Conservation (phyloP, 2,329 filamentous ascomycete species). For the Alternaria consortialis region DNA sequence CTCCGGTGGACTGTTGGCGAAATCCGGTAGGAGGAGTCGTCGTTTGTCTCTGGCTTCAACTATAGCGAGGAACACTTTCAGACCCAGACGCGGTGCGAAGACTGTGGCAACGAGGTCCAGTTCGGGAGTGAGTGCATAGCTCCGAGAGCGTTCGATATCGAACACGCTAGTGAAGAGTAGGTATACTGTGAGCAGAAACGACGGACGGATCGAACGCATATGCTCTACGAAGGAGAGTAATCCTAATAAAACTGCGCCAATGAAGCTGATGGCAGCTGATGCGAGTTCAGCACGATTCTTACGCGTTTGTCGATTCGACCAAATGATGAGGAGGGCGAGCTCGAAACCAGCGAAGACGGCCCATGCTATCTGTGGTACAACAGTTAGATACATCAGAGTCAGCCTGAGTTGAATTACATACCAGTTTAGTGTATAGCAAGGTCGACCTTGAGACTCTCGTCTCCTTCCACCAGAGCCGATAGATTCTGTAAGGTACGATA, state of each 20-base stretch:
- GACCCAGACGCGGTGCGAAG: slow-evolving; percentile 53
- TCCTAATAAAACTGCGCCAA: slow-evolving; percentile 42
- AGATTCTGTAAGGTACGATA: slow-evolving; percentile 39
- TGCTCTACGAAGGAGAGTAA: slow-evolving; percentile 60
- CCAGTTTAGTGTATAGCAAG: slow-evolving; percentile 38
- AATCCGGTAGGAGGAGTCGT: slow-evolving; percentile 51
- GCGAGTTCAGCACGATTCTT: slow-evolving; percentile 35
- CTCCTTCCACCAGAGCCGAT: slow-evolving; percentile 36
- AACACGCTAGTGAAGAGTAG: slow-evolving; percentile 58
- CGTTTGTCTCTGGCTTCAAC: slow-evolving; percentile 59
- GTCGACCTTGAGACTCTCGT: slow-evolving; percentile 36
- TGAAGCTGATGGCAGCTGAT: slow-evolving; percentile 39
- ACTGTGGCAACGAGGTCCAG: slow-evolving; percentile 54
- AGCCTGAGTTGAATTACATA: slow-evolving; percentile 20
- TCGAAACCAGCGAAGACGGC: slow-evolving; percentile 39
- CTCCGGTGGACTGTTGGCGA: slow-evolving; percentile 58
- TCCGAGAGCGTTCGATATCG: slow-evolving; percentile 58
- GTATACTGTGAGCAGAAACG: slow-evolving; percentile 59
- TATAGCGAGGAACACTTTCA: slow-evolving; percentile 56
- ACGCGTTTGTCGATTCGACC: slow-evolving; percentile 26
- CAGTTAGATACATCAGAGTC: neutral
- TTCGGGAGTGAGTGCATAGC: slow-evolving; percentile 45
- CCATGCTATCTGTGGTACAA: slow-evolving; percentile 32
- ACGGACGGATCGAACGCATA: slow-evolving; percentile 56
- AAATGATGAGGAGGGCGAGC: slow-evolving; percentile 39